Base-by-base conservation (phyloP, 768 basidiomycete species). In the Mycena metata region DNA sequence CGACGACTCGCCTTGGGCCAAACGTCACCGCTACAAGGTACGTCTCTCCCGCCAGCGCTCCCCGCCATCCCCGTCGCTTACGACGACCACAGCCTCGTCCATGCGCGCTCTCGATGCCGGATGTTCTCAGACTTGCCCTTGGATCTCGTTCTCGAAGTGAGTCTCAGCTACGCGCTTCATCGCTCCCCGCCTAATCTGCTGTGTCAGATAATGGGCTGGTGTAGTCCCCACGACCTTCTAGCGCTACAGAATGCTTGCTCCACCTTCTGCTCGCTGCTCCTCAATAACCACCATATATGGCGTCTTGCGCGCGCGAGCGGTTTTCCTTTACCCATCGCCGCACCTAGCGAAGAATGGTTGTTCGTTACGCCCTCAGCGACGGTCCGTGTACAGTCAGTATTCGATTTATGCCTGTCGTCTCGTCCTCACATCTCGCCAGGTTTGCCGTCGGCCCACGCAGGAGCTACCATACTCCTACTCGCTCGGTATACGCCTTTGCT, bases 201-300 rank as follows among this genome's bases (percentile, higher is more conserved):
- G n/a, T n/a, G n/a, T 1, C 42, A 62, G 60, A 45, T 62, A 17
- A 42, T 62, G 36, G 9, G 39, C 19, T 51, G 49, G 49, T 50
- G 47, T 12, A 35, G 47, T 3, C 60, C 60, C 5, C 15, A 12
- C 10, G 60, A 61, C 11, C 19, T 61, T 9, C 47, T 49, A 3
- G 7, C 6, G 3, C 39, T 51, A 3, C 21, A 39, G 15, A 10
- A 39, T 10, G 39, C 9, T 39, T 39, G 39, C 10, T 4, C 10
- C 39, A 39, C 10, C 39, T 39, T 39, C 39, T 10, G 15, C 15
- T 4, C 9, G 39, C 39, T 15, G 10, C 15, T 39, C 39, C 39
- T 39, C 41, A 51, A 50, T 1, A 50, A 61, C 39, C 47, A 3
- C 3, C n/a, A 61, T 24, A 42, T 51, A 19, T 61, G 60, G 60